Conservation (phyloP, 164 flowering plant genomes). For the Berberis thunbergii region DNA sequence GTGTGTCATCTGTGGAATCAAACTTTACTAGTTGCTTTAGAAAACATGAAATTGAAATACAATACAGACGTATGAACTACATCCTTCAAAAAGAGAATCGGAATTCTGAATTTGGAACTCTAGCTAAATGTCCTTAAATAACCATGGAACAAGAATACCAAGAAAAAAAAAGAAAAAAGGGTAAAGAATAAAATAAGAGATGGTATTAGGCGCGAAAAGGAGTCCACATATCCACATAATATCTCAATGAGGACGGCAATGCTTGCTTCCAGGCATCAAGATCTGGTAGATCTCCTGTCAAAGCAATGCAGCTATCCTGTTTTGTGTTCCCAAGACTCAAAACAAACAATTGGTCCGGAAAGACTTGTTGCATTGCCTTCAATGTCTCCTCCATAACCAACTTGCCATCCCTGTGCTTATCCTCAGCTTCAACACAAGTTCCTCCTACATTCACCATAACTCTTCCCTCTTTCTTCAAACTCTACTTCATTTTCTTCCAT, state of each 20-base stretch:
- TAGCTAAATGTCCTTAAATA: no score
- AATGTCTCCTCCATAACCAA: constrained; percentile 64
- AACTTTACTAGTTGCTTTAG: no score
- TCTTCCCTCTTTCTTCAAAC: constrained; percentile 71
- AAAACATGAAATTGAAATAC: no score
- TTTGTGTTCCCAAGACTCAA: constrained; percentile 45
- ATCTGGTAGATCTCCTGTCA: constrained; percentile 62
- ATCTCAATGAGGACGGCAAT: constrained; percentile 37
- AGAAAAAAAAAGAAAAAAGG: neutral
- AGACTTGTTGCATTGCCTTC: constrained; percentile 57
- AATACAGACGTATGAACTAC: no score
- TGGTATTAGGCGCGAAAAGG: constrained; percentile 23
- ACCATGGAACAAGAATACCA: neutral
- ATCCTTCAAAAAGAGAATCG: no score
- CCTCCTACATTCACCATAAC: constrained; percentile 97
- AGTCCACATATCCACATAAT: constrained; percentile 62
- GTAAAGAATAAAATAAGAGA: neutral
- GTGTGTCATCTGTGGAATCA: no score
- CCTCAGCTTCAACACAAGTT: constrained; percentile 86
- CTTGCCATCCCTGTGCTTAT: constrained; percentile 45
- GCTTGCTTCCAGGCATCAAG: constrained; percentile 40
- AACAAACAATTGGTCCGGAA: constrained; percentile 41
- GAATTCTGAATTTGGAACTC: no score
- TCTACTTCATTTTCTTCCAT: constrained; percentile 44
- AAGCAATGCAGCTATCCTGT: constrained; percentile 67